Evolutionary conservation across 2,329 filamentous ascomycete genomes (phyloP).

Genomic region (Colletotrichum euphorbiae): DNA sequence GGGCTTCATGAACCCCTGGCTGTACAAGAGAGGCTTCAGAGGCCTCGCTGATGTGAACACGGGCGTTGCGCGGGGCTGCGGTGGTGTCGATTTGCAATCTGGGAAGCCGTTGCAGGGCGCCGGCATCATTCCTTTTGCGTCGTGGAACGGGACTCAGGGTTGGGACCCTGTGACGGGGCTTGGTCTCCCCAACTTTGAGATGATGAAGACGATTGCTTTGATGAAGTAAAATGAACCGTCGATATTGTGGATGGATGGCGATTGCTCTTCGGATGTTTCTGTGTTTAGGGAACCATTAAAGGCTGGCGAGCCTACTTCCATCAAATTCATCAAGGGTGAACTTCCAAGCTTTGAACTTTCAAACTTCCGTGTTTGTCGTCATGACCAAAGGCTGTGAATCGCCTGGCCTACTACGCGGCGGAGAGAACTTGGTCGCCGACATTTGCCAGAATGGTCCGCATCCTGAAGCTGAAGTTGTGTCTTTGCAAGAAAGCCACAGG

Average conservation of each 20-base stretch:
- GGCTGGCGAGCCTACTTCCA: constrained; percentile 9
- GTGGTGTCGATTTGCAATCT: constrained; percentile 43
- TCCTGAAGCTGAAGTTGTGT: no score
- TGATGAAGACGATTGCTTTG: constrained; percentile 37
- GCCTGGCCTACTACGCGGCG: neutral
- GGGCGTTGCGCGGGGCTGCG: constrained; percentile 43
- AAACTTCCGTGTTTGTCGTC: neutral
- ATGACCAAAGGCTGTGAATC: neutral
- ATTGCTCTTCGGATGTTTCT: neutral
- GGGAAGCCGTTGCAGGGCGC: constrained; percentile 42
- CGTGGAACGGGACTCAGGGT: constrained; percentile 51
- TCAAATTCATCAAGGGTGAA: constrained; percentile 4
- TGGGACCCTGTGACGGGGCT: constrained; percentile 56
- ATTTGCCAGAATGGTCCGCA: no score
- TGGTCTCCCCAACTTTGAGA: constrained; percentile 59
- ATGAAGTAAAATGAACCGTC: constrained; percentile 39
- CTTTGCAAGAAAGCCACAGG: no score
- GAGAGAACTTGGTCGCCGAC: no score
- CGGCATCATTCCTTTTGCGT: constrained; percentile 44
- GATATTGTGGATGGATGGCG: constrained; percentile 27
- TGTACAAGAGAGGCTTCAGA: constrained; percentile 56
- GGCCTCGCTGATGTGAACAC: constrained; percentile 52
- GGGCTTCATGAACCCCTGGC: constrained; percentile 72
- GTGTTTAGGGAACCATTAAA: constrained; percentile 11
- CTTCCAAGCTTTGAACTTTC: no score